Evolutionary conservation across 129 eudicot genomes (phyloP).

Genomic region (Mikania micrantha): DNA sequence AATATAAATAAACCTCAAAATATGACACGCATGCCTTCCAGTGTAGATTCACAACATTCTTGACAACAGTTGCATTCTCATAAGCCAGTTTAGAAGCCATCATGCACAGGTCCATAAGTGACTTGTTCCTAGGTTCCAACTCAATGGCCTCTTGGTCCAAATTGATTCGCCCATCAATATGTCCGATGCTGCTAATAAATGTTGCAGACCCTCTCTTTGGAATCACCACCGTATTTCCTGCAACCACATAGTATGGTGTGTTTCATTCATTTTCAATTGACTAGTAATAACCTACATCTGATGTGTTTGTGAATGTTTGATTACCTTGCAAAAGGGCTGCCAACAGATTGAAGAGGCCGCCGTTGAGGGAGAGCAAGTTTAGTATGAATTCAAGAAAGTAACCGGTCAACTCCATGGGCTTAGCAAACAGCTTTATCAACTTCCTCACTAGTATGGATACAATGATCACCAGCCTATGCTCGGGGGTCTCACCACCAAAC

Average conservation of each 20-base stretch:
- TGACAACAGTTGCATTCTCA: constrained; percentile 65
- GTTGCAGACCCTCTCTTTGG: constrained; percentile 69
- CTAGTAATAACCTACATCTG: too few relatives aligned
- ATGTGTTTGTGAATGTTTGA: too few relatives aligned
- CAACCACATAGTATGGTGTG: not conserved
- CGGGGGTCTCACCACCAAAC: constrained; percentile 4
- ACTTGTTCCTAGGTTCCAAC: constrained; percentile 31
- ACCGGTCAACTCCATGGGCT: constrained; percentile 75
- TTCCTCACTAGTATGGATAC: constrained; percentile 68
- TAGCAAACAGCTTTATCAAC: constrained; percentile 39
- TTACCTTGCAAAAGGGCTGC: constrained; percentile 46
- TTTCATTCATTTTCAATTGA: too few relatives aligned
- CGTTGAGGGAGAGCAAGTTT: constrained; percentile 65
- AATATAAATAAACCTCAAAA: too few relatives aligned
- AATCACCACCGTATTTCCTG: constrained; percentile 67
- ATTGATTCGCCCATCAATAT: constrained; percentile 68
- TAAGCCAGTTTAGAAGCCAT: constrained; percentile 90
- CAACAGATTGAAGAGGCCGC: constrained; percentile 37
- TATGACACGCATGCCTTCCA: constrained; percentile 64
- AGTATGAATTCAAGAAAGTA: constrained; percentile 58
- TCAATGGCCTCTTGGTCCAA: constrained; percentile 20
- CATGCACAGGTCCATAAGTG: constrained; percentile 74
- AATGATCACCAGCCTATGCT: constrained; percentile 70
- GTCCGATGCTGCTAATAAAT: constrained; percentile 83
- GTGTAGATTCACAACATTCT: constrained; percentile 57